Evolutionary conservation across 73 alveolate species (phyloP).

Genomic region (Paramecium primaurelia): DNA sequence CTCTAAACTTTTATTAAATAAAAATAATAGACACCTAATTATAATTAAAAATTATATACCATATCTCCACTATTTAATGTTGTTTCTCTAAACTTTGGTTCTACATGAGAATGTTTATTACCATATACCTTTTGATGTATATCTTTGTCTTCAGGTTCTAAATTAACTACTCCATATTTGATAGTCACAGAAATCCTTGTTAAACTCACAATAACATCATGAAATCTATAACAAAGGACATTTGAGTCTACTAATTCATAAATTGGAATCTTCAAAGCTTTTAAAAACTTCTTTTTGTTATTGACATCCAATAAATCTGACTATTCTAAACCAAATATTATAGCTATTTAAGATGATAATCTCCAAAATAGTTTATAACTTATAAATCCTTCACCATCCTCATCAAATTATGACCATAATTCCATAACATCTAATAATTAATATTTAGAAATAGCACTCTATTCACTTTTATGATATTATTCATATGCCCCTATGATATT

Average conservation of each 20-base stretch:
- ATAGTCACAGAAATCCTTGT: constrained; percentile 49
- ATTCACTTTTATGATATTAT: constrained; percentile 40
- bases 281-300: constrained; percentile 2
- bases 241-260: constrained; percentile 44
- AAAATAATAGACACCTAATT: not conserved
- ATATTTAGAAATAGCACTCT: constrained; percentile 53
- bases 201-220: constrained; percentile 56
- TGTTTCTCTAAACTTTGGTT: not conserved
- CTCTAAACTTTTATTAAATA: constrained; percentile 8
- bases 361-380: constrained; percentile 59
- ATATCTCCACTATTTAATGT: constrained; percentile 30
- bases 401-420: constrained; percentile 48
- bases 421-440: constrained; percentile 40
- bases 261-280: constrained; percentile 50
- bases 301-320: constrained; percentile 51
- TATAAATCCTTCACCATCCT: constrained; percentile 48
- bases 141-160: constrained; percentile 12
- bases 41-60: not conserved
- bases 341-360: constrained; percentile 48
- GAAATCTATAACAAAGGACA: constrained; percentile 50
- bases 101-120: not conserved
- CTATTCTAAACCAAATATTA: constrained; percentile 44
- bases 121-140: not conserved
- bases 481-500: constrained; percentile 47
- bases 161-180: constrained; percentile 36